These are phyloP conservation scores for Boechera divaricarpa DNA, from an alignment of 345 rosid genomes.

Conservation along the genomic window DNA sequence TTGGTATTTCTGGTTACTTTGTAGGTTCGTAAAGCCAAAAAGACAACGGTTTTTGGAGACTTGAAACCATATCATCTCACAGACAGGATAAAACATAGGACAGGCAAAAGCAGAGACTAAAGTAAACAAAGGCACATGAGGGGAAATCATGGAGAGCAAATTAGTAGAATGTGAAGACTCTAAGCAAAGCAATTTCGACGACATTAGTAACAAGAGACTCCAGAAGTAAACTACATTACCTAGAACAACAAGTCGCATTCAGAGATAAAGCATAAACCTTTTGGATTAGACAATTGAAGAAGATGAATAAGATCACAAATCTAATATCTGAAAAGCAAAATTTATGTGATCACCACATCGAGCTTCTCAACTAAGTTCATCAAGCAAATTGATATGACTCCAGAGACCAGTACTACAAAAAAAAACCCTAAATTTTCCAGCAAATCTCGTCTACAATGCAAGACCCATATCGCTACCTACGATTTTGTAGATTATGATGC, in stretches of 20 bases:
- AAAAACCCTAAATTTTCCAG: not conserved
- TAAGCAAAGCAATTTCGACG: not conserved
- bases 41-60: not conserved
- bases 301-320: not conserved
- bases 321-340: not conserved
- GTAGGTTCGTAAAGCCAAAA: not conserved
- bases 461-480: not conserved
- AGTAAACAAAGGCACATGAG: no score
- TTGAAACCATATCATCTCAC: slow-evolving; percentile 23
- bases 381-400: not conserved
- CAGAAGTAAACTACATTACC: not conserved
- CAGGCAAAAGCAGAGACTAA: no score
- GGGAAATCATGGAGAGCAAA: not conserved
- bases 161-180: slow-evolving; percentile 10
- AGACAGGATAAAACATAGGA: no score
- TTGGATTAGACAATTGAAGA: slow-evolving; percentile 1
- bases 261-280: not conserved
- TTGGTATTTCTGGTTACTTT: not conserved
- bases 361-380: not conserved
- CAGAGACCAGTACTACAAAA: not conserved
- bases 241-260: not conserved
- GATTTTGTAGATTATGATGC: not conserved
- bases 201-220: not conserved
- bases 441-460: slow-evolving; percentile 12
- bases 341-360: not conserved